Conservation (phyloP, 164 flowering plant species). For the Kalanchoe fedtschenkoi region DNA sequence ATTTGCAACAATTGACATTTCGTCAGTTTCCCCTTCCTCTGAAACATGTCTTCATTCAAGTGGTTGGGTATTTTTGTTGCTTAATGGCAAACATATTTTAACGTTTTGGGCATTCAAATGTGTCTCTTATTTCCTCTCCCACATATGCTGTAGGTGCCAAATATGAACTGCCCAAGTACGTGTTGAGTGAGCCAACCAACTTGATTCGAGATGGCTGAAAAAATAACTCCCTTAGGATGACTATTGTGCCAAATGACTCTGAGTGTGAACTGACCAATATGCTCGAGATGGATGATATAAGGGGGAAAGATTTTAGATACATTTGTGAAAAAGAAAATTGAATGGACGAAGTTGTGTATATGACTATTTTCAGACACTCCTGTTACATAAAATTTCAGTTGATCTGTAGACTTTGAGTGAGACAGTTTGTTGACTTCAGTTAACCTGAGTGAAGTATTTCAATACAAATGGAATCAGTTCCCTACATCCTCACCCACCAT, state of each 20-base stretch:
- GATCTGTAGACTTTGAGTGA: background rate
- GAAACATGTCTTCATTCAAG: background rate
- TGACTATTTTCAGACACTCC: background rate
- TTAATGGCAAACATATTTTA: background rate
- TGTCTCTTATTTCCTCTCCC: background rate
- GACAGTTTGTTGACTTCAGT: no score
- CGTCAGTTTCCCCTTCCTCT: no score
- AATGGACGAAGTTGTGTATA: background rate
- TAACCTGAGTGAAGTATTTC: no score
- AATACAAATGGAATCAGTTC: no score
- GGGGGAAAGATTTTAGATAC: background rate
- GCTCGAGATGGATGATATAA: background rate
- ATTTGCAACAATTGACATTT: background rate
- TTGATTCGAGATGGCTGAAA: constrained; percentile 41
- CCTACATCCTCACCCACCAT: no score
- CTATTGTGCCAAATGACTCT: background rate
- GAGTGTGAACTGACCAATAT: background rate
- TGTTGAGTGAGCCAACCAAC: constrained; percentile 82
- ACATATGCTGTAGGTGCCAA: constrained; percentile 64
- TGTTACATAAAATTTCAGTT: background rate
- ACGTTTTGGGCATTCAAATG: background rate
- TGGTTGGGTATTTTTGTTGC: background rate
- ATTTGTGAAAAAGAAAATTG: background rate
- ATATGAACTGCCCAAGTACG: constrained; percentile 82
- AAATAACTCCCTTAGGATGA: background rate